Evolutionary conservation across 441 rosid genomes (phyloP).

Genomic region (Gossypium schwendimanii): DNA sequence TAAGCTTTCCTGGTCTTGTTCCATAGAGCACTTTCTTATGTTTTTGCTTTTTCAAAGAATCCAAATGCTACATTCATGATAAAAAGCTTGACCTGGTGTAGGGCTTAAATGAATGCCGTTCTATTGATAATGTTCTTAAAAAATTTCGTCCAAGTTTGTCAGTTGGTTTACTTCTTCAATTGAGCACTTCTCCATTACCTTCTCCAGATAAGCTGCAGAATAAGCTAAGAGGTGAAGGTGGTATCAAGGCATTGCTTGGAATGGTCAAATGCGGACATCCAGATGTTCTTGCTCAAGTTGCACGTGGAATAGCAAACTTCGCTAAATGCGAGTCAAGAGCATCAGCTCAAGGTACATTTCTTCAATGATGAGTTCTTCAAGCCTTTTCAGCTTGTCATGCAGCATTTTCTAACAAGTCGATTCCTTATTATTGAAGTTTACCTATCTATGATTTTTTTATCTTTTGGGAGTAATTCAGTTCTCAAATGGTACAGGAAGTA

Average conservation of each 20-base stretch:
- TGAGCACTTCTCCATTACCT: not conserved
- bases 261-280: conserved; percentile 90
- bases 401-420: not conserved
- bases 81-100: not conserved
- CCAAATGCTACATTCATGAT: not conserved
- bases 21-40: not conserved
- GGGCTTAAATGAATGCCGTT: not conserved
- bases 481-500: conserved; percentile 52
- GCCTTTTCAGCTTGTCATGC: not conserved
- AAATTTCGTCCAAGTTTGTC: not conserved
- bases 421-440: not conserved
- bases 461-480: not conserved
- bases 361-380: not conserved
- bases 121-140: not conserved
- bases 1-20: not conserved
- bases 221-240: conserved; percentile 87
- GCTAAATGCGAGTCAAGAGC: conserved; percentile 98
- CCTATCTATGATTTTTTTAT: not conserved
- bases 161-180: not conserved
- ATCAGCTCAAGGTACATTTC: conserved; percentile 67
- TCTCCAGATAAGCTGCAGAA: conserved; percentile 73
- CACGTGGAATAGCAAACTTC: conserved; percentile 97
- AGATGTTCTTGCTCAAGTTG: conserved; percentile 98
- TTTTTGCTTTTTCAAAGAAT: not conserved
- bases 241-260: conserved; percentile 89